Evolutionary conservation across 805 yeast species (phyloP).

Genomic region (Candida schatavii): DNA sequence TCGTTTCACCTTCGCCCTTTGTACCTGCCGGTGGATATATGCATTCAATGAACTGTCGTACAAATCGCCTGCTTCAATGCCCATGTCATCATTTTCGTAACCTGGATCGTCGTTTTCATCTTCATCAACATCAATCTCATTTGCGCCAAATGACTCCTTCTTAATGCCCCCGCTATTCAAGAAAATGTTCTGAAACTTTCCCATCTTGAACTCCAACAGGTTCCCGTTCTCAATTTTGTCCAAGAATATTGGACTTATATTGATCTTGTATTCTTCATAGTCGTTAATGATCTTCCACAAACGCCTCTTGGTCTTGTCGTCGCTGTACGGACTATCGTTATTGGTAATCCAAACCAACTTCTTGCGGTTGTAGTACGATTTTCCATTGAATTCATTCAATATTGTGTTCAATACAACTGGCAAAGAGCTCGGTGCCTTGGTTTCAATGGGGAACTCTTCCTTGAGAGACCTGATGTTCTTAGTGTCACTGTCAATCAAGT

Average conservation of each 20-base stretch:
- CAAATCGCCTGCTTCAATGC: slow-evolving; percentile 1
- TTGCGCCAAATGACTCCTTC: slow-evolving; percentile 1
- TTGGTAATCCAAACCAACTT: slow-evolving; percentile 73
- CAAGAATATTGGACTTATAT: slow-evolving; percentile 64
- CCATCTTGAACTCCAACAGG: slow-evolving; percentile 29
- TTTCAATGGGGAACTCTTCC: slow-evolving; percentile 13
- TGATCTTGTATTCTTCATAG: slow-evolving; percentile 50
- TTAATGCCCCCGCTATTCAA: slow-evolving; percentile 31
- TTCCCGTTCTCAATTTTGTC: slow-evolving; percentile 17
- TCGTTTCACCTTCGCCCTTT: slow-evolving; percentile 11
- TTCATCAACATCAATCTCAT: slow-evolving; percentile 2
- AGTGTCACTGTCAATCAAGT: slow-evolving; percentile 45
- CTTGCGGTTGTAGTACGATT: slow-evolving; percentile 48
- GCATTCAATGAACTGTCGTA: neutral
- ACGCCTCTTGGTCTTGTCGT: slow-evolving; percentile 41
- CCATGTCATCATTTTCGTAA: slow-evolving; percentile 3
- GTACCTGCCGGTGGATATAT: slow-evolving; percentile 4
- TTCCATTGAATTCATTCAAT: slow-evolving; percentile 53
- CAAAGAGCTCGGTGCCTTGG: slow-evolving; percentile 20
- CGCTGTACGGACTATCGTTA: slow-evolving; percentile 63
- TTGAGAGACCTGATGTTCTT: slow-evolving; percentile 11
- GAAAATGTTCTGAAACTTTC: slow-evolving; percentile 55
- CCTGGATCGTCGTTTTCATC: slow-evolving; percentile 15
- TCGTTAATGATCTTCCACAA: slow-evolving; percentile 61
- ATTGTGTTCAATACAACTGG: slow-evolving; percentile 47